Base-by-base conservation (phyloP, 331 rosid genomes). In the Rhamnella rubrinervis region DNA sequence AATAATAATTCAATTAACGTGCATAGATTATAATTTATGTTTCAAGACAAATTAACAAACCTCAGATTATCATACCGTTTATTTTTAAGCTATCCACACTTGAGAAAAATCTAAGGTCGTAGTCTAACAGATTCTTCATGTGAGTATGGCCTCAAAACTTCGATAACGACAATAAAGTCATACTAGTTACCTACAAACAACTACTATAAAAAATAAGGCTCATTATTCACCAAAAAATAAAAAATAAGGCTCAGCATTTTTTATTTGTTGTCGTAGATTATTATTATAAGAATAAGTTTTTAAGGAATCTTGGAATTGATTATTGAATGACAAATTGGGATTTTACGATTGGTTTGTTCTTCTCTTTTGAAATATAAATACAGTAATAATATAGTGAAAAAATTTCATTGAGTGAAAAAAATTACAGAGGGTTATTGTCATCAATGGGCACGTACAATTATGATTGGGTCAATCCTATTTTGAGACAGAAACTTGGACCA, bases 391-490 rank as follows among this genome's bases (percentile, higher is more conserved):
- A 58, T 20, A 20, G 10, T 58, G 23, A 40, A 28, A 40, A 28
- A 58, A 35, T 13, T 13, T n/a, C 25, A 28, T 25, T 39, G 37
- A 2, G 6, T 28, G 39, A n/a, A 52, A 53, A 53, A 41, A 47
- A 26, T 2, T 63, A 47, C 14, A 64, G 46, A 23, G 25, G 13
- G 15, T 44, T 11, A 13, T 46, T 15, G 31, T 52, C 44, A 47
- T 23, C 59, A 59, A 56, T 56, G 70, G 37, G 58, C 44, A 23
- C 52, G 40, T 66, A 39, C 64, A 49, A 67, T 68, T 41, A 85
- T 78, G 87, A 76, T 74, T 67, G 66, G 75, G 86, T 87, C 86
- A 76, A 85, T 85, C 73, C 77, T 77, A 71, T 68, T 75, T 65
- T 75, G 76, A 76, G 75, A 63, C 17, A 35, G 75, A 77, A 80